Percentiles rank a stretch among this genome's conserved stretches.
These are phyloP conservation scores for Talaromyces islandicus DNA, from an alignment of 2,329 filamentous ascomycete genomes.

Conservation along the genomic window DNA sequence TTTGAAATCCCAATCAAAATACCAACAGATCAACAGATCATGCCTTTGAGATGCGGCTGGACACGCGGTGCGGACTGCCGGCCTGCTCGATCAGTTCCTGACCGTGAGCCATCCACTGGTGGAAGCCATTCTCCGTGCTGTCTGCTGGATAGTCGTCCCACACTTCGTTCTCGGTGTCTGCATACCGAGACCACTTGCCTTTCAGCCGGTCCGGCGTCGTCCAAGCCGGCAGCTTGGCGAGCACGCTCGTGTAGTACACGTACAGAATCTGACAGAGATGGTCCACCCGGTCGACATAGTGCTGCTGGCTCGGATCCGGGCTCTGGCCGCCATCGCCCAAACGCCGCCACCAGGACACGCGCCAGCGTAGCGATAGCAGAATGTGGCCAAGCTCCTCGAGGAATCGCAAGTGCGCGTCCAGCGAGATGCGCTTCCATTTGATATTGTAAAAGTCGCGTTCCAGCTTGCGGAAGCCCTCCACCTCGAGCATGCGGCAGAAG, in stretches of 20 bases:
- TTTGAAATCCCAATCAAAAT: conserved; percentile 7
- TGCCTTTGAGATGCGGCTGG: conserved; percentile 8
- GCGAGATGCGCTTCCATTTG: conserved; percentile 39
- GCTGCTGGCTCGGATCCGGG: conserved; percentile 31
- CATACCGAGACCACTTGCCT: conserved; percentile 36
- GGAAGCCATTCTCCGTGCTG: conserved; percentile 34
- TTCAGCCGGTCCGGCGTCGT: conserved; percentile 28
- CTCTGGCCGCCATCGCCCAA: conserved; percentile 33
- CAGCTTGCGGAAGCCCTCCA: conserved; percentile 40
- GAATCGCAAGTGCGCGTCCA: conserved; percentile 37
- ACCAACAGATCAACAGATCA: conserved; percentile 4
- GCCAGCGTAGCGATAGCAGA: conserved; percentile 39
- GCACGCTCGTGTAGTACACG: conserved; percentile 41
- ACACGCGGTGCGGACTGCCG: conserved; percentile 26
- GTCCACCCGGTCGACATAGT: conserved; percentile 35
- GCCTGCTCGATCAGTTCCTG: conserved; percentile 34
- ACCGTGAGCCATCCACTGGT: conserved; percentile 35
- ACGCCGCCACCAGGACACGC: conserved; percentile 40
- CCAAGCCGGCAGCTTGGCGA: conserved; percentile 38
- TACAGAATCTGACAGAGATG: conserved; percentile 40
- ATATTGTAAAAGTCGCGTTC: conserved; percentile 42
- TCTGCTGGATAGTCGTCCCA: conserved; percentile 40
- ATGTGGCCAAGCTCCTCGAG: conserved; percentile 35
- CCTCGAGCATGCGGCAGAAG: conserved; percentile 41
- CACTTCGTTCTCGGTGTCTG: conserved; percentile 33